These are phyloP conservation scores for Medicago truncatula DNA, from an alignment of 306 rosid genomes.

Conservation along the genomic window DNA sequence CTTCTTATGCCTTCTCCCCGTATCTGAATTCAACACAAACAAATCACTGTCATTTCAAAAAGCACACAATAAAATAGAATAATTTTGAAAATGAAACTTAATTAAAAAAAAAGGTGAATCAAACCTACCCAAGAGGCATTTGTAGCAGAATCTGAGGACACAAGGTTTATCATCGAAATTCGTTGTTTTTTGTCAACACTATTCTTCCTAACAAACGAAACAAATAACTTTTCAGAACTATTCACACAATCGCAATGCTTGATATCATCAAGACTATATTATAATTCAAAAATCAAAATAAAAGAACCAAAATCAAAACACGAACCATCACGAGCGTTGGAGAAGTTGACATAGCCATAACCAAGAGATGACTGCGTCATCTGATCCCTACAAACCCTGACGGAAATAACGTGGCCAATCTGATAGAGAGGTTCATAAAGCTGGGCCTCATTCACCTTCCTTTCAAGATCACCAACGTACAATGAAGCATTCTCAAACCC, in stretches of 20 bases:
- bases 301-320: background rate
- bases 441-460: too few relatives aligned
- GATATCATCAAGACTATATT: background rate
- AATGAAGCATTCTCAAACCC: background rate
- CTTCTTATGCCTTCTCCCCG: too few relatives aligned
- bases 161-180: too few relatives aligned
- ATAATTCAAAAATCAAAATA: background rate
- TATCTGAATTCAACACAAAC: too few relatives aligned
- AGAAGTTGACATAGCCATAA: background rate
- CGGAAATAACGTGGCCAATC: background rate
- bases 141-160: too few relatives aligned
- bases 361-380: background rate
- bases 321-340: background rate
- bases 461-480: background rate
- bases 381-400: conserved; percentile 17
- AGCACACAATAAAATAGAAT: too few relatives aligned
- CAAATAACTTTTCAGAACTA: background rate
- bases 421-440: background rate
- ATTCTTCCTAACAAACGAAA: background rate
- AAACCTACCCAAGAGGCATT: too few relatives aligned
- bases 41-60: too few relatives aligned
- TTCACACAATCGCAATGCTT: background rate
- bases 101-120: too few relatives aligned
- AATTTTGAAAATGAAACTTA: too few relatives aligned
- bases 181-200: too few relatives aligned